These are phyloP conservation scores for Gossypioides kirkii DNA, from an alignment of 345 rosid species.

Conservation along the genomic window DNA sequence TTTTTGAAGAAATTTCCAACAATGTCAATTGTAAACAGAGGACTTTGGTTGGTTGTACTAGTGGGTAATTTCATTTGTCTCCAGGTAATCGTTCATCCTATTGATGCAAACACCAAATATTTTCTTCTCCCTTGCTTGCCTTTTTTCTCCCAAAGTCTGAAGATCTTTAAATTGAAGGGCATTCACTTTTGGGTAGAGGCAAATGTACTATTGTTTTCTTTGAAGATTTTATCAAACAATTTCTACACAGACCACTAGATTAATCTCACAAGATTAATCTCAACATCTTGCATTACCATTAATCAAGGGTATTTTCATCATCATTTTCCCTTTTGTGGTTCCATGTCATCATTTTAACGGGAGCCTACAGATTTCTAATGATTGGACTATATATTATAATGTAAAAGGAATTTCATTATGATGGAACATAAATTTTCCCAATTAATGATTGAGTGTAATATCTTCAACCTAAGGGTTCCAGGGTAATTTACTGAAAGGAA, in stretches of 20 bases:
- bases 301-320: background rate
- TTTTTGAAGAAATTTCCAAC: background rate
- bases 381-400: background rate
- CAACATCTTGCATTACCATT: background rate
- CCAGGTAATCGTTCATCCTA: background rate
- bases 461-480: background rate
- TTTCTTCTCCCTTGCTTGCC: background rate
- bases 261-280: background rate
- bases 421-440: background rate
- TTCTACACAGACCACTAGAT: background rate
- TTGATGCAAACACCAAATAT: background rate
- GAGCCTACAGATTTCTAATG: background rate
- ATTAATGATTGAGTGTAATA: background rate
- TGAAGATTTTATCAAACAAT: background rate
- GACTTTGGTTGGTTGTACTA: background rate
- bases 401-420: background rate
- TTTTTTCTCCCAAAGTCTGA: background rate
- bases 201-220: background rate
- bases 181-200: background rate
- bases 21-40: background rate
- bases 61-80: background rate
- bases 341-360: background rate
- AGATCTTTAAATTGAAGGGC: background rate
- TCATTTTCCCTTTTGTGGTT: background rate
- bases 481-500: background rate